Conservation (phyloP, 441 rosid species). For the Lepidium campestre region DNA sequence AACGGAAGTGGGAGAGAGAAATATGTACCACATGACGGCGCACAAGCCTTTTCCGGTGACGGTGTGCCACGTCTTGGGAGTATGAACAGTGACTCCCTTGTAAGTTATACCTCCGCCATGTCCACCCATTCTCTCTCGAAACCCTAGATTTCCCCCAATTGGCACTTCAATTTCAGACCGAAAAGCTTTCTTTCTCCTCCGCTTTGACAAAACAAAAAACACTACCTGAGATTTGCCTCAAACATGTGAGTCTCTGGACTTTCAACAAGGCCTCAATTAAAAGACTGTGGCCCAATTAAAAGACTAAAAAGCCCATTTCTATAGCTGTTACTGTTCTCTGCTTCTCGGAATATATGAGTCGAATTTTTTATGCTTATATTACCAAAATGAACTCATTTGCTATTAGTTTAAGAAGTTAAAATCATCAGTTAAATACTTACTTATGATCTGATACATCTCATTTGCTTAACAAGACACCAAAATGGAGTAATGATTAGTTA, state of each 20-base stretch:
- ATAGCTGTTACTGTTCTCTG: background rate
- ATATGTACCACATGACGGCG: constrained; percentile 82
- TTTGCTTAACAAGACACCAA: too few relatives aligned
- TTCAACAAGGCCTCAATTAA: background rate
- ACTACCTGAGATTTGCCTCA: background rate
- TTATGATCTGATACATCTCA: too few relatives aligned
- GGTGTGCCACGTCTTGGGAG: constrained; percentile 84
- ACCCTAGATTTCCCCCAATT: constrained; percentile 22
- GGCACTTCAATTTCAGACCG: constrained; percentile 16
- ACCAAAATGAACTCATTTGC: background rate
- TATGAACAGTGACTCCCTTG: constrained; percentile 78
- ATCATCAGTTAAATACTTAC: too few relatives aligned
- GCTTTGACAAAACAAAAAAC: background rate
- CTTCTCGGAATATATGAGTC: background rate
- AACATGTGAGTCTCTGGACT: background rate
- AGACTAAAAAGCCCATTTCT: background rate
- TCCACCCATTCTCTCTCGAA: constrained; percentile 51
- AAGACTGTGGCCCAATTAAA: background rate
- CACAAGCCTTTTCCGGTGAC: constrained; percentile 91
- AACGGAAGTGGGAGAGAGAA: background rate
- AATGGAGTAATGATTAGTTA: too few relatives aligned
- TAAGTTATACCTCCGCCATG: constrained; percentile 63
- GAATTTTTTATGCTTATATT: background rate
- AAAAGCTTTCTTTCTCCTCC: background rate
- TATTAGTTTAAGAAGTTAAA: too few relatives aligned